These are phyloP conservation scores for Brassica rapa DNA, from an alignment of 345 rosid genomes.

Conservation along the genomic window DNA sequence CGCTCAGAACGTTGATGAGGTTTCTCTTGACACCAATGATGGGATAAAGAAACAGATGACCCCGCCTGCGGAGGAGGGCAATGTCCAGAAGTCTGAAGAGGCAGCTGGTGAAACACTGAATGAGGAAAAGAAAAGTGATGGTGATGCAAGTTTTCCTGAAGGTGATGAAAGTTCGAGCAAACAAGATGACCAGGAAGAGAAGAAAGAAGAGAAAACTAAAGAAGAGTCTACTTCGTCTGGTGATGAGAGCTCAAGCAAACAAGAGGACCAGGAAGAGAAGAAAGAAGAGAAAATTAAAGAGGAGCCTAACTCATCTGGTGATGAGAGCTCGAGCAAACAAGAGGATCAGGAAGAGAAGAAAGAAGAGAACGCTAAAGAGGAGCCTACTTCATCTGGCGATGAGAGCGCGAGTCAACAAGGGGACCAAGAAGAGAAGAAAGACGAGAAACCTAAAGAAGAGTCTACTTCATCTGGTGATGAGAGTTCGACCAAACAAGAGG, in stretches of 20 bases:
- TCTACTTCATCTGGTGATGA: conserved; percentile 43
- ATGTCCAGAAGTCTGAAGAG: conserved; percentile 53
- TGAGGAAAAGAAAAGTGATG: conserved; percentile 65
- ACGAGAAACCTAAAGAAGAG: conserved; percentile 45
- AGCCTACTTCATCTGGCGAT: conserved; percentile 35
- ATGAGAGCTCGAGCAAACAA: not conserved
- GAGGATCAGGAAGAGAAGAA: not conserved
- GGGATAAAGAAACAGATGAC: conserved; percentile 54
- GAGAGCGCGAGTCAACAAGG: conserved; percentile 34
- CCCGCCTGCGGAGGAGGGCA: conserved; percentile 41
- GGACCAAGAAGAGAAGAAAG: conserved; percentile 48
- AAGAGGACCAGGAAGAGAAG: conserved; percentile 51
- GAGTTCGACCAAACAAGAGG: conserved; percentile 37
- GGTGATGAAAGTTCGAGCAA: conserved; percentile 25
- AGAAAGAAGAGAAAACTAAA: not conserved
- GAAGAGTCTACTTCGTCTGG: conserved; percentile 28
- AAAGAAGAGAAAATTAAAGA: conserved; percentile 44
- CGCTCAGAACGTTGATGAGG: conserved; percentile 56
- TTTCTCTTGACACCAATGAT: conserved; percentile 56
- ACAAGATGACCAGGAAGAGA: not conserved
- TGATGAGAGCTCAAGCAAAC: conserved; percentile 25
- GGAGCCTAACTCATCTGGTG: conserved; percentile 29
- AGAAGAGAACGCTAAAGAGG: not conserved
- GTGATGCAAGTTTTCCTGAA: conserved; percentile 29
- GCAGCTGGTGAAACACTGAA: conserved; percentile 64